Conservation (phyloP, 1,139 yeast genomes). For the Hemisphaericaspora subhashii region DNA sequence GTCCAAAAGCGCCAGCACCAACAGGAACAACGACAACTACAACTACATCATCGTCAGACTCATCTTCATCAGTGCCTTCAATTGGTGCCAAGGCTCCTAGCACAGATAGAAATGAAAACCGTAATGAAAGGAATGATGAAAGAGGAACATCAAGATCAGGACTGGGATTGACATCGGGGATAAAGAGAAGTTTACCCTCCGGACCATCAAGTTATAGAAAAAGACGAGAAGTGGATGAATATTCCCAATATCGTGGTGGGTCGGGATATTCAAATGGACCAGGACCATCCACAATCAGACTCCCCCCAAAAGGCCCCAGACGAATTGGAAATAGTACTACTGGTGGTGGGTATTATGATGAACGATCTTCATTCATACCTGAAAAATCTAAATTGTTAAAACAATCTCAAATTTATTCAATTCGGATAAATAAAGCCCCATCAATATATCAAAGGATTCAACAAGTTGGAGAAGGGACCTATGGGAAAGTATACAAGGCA, state of each 20-base stretch:
- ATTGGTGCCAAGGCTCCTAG: constrained; percentile 1
- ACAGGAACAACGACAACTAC: not conserved
- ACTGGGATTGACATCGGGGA: constrained; percentile 2
- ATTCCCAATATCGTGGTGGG: not conserved
- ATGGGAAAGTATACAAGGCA: constrained; percentile 57
- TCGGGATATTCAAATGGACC: not conserved
- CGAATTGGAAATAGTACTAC: constrained; percentile 2
- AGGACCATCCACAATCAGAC: constrained; percentile 3
- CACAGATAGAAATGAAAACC: constrained; percentile 1
- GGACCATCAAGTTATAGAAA: constrained; percentile 19
- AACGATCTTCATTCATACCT: constrained; percentile 1
- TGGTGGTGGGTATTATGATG: not conserved
- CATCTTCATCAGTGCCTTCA: constrained; percentile 3
- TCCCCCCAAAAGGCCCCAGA: constrained; percentile 20
- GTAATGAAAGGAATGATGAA: constrained; percentile 1
- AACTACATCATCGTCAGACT: constrained; percentile 3
- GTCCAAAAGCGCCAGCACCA: constrained; percentile 7
- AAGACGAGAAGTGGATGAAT: constrained; percentile 11
- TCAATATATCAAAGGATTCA: constrained; percentile 41
- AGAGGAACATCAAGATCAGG: too few species aligned
- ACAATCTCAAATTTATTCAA: constrained; percentile 30
- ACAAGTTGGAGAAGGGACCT: constrained; percentile 54
- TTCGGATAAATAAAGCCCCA: constrained; percentile 25
- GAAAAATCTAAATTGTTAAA: constrained; percentile 3
- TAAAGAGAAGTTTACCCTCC: constrained; percentile 15